Evolutionary conservation across 129 eudicot genomes (phyloP), one percentile per base, ranked within the genome.

Genomic region (Deinandra increscens): DNA sequence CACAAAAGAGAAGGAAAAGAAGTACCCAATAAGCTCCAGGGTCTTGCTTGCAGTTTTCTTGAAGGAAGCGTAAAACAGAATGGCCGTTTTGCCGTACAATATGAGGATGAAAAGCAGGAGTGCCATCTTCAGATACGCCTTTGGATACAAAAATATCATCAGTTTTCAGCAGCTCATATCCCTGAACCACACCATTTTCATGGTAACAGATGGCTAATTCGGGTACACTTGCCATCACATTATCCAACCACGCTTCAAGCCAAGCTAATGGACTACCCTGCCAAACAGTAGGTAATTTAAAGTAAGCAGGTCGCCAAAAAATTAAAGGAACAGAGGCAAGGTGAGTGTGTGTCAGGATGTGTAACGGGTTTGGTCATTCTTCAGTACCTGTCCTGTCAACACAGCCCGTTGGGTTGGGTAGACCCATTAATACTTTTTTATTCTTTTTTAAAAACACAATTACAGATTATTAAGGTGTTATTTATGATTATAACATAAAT

Each of bases 181-280:
- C 97, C 82, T 94, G 97, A 80, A 94, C 99, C 18, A 94, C 99
- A 34, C 99, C 99, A 68, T 87, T 82, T 78, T 80, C 82, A 85
- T 94, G 99, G 66, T 94, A 94, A 75, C 99, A 94, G 67, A 94
- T 94, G 68, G 99, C 99, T 76, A 94, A 75, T 74, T 94, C 99
- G 7, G 99, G 99, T 70, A 94, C 97, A 83, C 96, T 87, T 63
- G 99, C 99, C 96, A 94, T 89, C 55, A 89, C 89, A 81, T 94
- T 94, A 80, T 94, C 99, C 42, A 94, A 85, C 99, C 99, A 94
- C 11, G 99, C 99, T 64, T 94, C 99, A 73, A 94, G 96, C 97
- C 97, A 94, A 51, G 97, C 82, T 62, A 94, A 46, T 68, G 99
- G 99, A 69, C 97, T 87, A 53, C 85, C 97, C 98, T 91, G 74